A percentile compares a stretch with the other conserved stretches of the same genome.
Conservation (phyloP, 2,329 filamentous ascomycete species). For the Ophiobolus disseminans region DNA sequence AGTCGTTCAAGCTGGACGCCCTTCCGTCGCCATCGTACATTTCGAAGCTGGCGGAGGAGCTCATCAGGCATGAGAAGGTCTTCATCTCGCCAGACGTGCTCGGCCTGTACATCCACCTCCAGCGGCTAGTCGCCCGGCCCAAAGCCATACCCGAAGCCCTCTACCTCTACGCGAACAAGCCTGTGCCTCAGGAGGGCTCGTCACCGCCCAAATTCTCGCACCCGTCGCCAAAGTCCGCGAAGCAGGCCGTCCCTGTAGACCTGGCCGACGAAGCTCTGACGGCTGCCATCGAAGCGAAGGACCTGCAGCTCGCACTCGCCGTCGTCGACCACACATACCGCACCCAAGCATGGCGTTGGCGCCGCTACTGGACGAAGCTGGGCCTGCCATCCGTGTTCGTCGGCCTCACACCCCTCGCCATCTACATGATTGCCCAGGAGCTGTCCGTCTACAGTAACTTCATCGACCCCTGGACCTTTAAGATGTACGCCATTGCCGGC, state of each 20-base stretch:
- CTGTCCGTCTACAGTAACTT: constrained; percentile 71
- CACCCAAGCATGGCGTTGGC: constrained; percentile 69
- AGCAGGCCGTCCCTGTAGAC: constrained; percentile 74
- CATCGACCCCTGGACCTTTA: constrained; percentile 79
- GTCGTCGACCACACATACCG: constrained; percentile 75
- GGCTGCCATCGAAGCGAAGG: constrained; percentile 78
- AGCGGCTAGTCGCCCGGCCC: constrained; percentile 74
- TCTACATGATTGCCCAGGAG: constrained; percentile 74
- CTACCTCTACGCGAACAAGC: constrained; percentile 83
- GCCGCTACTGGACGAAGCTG: constrained; percentile 71
- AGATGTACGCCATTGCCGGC: constrained; percentile 78
- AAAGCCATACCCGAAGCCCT: constrained; percentile 82
- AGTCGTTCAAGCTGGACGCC: constrained; percentile 23
- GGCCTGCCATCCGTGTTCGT: constrained; percentile 65
- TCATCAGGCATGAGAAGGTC: constrained; percentile 76
- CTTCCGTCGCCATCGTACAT: constrained; percentile 50
- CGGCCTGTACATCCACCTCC: constrained; percentile 75
- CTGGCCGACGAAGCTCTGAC: constrained; percentile 78
- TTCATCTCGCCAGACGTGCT: constrained; percentile 80
- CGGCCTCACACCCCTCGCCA: constrained; percentile 67
- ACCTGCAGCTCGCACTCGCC: constrained; percentile 78
- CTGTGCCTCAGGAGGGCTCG: constrained; percentile 68
- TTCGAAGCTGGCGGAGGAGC: constrained; percentile 67
- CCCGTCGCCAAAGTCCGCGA: constrained; percentile 71
- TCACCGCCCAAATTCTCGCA: constrained; percentile 51